Percentiles rank a stretch among this genome's conserved stretches.
Evolutionary conservation across 1,139 yeast species (phyloP).

Genomic region (Candida gigantensis): DNA sequence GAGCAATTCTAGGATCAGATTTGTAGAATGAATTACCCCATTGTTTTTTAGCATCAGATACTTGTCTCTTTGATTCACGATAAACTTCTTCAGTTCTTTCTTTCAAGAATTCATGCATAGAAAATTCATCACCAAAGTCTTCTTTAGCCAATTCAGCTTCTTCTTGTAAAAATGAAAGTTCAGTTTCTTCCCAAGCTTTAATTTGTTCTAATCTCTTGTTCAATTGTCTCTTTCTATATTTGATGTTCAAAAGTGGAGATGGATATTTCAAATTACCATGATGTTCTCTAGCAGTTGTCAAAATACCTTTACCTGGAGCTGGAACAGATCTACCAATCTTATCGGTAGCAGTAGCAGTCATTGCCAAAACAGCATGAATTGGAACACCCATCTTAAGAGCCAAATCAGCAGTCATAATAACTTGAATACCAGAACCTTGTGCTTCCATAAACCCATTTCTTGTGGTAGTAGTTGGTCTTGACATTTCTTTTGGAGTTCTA

Average conservation of each 20-base stretch:
- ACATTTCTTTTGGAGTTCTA: slow-evolving; percentile 97
- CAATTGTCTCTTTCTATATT: slow-evolving; percentile 93
- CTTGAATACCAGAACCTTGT: slow-evolving; percentile 98
- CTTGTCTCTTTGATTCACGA: slow-evolving; percentile 83
- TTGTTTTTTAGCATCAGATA: slow-evolving; percentile 84
- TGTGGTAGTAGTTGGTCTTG: slow-evolving; percentile 95
- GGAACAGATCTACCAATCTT: slow-evolving; percentile 99
- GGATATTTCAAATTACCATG: slow-evolving; percentile 82
- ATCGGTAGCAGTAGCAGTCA: slow-evolving; percentile 96
- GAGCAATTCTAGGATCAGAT: slow-evolving; percentile 92
- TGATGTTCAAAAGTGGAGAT: slow-evolving; percentile 80
- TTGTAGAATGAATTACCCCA: slow-evolving; percentile 96
- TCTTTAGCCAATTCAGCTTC: slow-evolving; percentile 62
- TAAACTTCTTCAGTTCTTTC: slow-evolving; percentile 89
- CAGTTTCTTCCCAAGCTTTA: slow-evolving; percentile 82
- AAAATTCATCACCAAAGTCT: slow-evolving; percentile 61
- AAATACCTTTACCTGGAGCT: slow-evolving; percentile 99
- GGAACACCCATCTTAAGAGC: slow-evolving; percentile 99
- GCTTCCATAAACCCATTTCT: slow-evolving; percentile 99
- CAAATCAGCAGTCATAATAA: slow-evolving; percentile 90
- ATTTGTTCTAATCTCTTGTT: slow-evolving; percentile 76
- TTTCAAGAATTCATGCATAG: slow-evolving; percentile 55
- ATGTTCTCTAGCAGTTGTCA: slow-evolving; percentile 96
- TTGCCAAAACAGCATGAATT: slow-evolving; percentile 90
- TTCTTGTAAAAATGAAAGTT: slow-evolving; percentile 55